Base-by-base conservation (phyloP, 164 flowering plant genomes). In the Magnolia kwangsiensis region DNA sequence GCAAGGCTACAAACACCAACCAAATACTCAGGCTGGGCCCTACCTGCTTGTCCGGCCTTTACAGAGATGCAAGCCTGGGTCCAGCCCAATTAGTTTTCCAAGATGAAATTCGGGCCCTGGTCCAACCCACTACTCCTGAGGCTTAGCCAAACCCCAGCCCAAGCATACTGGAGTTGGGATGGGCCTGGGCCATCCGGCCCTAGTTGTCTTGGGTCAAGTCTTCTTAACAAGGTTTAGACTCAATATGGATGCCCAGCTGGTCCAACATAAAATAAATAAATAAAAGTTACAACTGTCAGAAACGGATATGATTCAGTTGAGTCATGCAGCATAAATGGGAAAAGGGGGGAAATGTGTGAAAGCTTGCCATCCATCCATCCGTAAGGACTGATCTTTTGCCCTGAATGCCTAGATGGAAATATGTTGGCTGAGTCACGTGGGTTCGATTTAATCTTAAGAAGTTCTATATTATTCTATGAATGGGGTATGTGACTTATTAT, bases 401-500 rank as follows among this genome's bases (percentile, higher is more conserved):
- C 61, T 14, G 61, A 55, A 55, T 0, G 13, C 61, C 13, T 11
- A 55, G 0, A 55, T 55, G 61, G 61, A 55, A 55, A 55, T 16
- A 55, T 55, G 61, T 55, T 55, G 18, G 16, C 18, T 55, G 13
- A 55, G 18, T 55, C 13, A 55, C 10, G 61, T 10, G 10, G 61
- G 61, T 9, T 55, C 13, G 18, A 11, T 55, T 55, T 55, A 11
- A 11, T 55, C 18, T 11, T 55, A 14, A 55, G 18, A 55, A 11
- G 18, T 55, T 16, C 18, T 55, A 11, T 55, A 70, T 70, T 49
- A 67, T 58, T 27, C 24, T 66, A 59, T 64, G 69, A 71, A 8
- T 72, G 45, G 20, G 51, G 11, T 55, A 16, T 63, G 10, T 19
- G 69, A 50, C 50, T 75, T 70, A 31, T 76, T 69, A 21, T 80